phyloP scores from a whole-genome alignment of 1,284 basidiomycete genomes.

The Cutaneotrichosporon mucoides region DNA sequence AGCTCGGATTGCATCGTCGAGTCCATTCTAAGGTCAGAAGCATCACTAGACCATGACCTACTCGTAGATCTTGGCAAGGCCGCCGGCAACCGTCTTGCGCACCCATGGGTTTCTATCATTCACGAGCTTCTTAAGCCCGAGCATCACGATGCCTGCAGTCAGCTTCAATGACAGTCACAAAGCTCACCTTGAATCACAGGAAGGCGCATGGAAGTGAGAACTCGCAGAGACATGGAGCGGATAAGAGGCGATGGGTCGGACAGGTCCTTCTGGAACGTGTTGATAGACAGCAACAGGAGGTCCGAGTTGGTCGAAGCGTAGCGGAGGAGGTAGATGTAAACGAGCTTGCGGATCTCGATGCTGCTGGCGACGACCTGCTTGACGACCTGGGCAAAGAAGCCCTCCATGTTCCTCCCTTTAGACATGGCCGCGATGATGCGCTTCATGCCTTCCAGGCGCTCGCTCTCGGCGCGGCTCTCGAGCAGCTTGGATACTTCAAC shows the following conservation, averaged over 20 bases:
- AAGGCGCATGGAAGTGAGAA: constrained; percentile 85
- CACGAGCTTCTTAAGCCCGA: constrained; percentile 86
- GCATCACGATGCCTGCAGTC: constrained; percentile 63
- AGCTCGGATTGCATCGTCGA: constrained; percentile 65
- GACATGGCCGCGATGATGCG: constrained; percentile 89
- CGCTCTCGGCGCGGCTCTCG: constrained; percentile 76
- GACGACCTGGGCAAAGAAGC: constrained; percentile 89
- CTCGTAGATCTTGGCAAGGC: constrained; percentile 81
- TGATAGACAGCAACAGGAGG: constrained; percentile 91
- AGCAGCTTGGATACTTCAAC: constrained; percentile 72
- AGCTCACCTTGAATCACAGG: constrained; percentile 68
- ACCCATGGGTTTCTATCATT: constrained; percentile 90
- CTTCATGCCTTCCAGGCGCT: constrained; percentile 91
- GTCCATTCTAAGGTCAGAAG: constrained; percentile 60
- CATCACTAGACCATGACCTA: constrained; percentile 49
- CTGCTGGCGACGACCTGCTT: constrained; percentile 87
- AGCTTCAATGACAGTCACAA: not conserved
- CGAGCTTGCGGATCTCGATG: constrained; percentile 92
- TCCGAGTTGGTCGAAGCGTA: constrained; percentile 92
- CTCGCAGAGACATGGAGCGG: constrained; percentile 88
- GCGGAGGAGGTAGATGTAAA: constrained; percentile 93
- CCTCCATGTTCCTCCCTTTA: constrained; percentile 84
- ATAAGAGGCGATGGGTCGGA: constrained; percentile 88
- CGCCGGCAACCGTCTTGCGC: constrained; percentile 82
- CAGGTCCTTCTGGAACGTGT: constrained; percentile 97